Base-by-base conservation (phyloP, 1,284 basidiomycete genomes). In the Ceratobasidium sp. region DNA sequence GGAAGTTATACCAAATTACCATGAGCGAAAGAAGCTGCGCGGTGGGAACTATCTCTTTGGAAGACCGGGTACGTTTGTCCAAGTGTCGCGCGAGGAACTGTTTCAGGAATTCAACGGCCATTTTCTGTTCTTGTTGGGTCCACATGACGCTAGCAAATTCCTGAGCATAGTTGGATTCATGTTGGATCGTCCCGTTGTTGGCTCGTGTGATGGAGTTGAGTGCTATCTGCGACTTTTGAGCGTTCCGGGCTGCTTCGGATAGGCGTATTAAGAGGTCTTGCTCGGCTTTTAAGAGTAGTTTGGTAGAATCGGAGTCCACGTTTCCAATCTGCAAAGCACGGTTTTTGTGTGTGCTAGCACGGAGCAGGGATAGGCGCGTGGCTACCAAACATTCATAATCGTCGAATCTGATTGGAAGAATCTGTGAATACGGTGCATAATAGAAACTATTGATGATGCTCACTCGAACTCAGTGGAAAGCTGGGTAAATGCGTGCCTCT, bases 111-210 rank as follows among this genome's bases (percentile, higher is more conserved):
- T 92, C 86, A 42, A 96, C 89, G 0, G 96, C 96, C 0, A 91
- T 82, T 69, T 88, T 87, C 76, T 94, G 92, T 78, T 98, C 95
- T 44, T 88, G 87, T 76, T 94, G 91, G 4, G 87, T 81, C 95
- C 96, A 98, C 12, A 98, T 84, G 6, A 98, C 94, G 71, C 90
- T 87, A 1, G 96, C 91, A 76, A 94, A 94, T 79, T 98, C 95
- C 77, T 88, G 84, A 9, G 53, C 46, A 14, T 46, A 78, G 2
- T 76, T 74, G 0, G 77, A 78, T 74, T 88, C 87, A 23, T 96
- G 81, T 53, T 82, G 83, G 76, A 91, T 89, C 36, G 53, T 40
- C 21, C 54, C 66, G 40, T 56, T 69, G 25, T 48, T 49, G 0
- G 94, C 92, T 36, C 88, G 86, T 16, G 91, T 85, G 38, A 96